Conservation (phyloP, 2,329 filamentous ascomycete species). For the Colletotrichum agaves region DNA sequence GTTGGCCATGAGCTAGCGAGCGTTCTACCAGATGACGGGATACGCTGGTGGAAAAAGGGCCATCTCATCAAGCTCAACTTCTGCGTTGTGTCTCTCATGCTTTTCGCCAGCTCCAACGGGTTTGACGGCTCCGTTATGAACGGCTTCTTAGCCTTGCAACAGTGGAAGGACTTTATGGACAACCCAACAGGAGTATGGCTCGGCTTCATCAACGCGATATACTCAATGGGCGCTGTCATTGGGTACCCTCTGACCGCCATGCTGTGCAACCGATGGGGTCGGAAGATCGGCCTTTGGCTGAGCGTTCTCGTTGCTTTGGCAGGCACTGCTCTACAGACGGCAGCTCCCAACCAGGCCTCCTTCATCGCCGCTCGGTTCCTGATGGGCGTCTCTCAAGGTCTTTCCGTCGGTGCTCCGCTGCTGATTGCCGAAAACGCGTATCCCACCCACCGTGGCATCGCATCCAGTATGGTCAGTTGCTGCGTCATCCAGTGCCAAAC, state of each 20-base stretch:
- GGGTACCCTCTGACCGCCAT: constrained; percentile 48
- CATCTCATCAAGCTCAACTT: constrained; percentile 34
- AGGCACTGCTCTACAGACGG: constrained; percentile 42
- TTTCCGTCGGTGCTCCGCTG: constrained; percentile 44
- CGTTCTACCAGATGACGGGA: constrained; percentile 22
- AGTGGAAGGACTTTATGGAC: constrained; percentile 30
- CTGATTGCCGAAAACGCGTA: constrained; percentile 49
- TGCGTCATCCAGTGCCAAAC: too few relatives aligned
- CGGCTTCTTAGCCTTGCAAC: constrained; percentile 25
- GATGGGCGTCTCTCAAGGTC: constrained; percentile 46
- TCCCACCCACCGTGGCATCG: constrained; percentile 41
- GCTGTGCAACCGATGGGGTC: constrained; percentile 39
- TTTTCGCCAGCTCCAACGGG: constrained; percentile 31
- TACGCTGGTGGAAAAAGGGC: constrained; percentile 27
- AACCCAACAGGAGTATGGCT: constrained; percentile 25
- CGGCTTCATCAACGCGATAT: constrained; percentile 41
- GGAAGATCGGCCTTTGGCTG: constrained; percentile 30
- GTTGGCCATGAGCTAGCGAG: constrained; percentile 31
- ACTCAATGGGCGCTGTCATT: constrained; percentile 51
- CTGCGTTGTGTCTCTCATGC: constrained; percentile 27
- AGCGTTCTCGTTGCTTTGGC: constrained; percentile 1
- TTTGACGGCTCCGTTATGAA: constrained; percentile 38
- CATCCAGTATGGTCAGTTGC: constrained; percentile 5
- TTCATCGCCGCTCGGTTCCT: constrained; percentile 48
- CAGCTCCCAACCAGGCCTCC: constrained; percentile 39